Conservation (phyloP, 768 basidiomycete genomes). For the Rhizopogon vinicolor region DNA sequence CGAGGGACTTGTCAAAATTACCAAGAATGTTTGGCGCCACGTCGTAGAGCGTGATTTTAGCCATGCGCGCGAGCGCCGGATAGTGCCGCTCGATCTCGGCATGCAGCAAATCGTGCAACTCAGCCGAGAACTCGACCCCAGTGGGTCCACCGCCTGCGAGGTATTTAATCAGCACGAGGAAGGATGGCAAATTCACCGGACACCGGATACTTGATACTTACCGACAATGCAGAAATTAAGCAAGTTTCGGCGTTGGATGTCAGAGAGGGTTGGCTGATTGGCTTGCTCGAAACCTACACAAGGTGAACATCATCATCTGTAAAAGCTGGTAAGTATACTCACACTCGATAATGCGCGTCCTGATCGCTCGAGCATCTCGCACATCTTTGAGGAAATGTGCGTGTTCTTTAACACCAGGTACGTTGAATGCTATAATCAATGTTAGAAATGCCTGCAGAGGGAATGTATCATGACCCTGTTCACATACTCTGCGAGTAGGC, state of each 20-base stretch:
- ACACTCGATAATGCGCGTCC: slow-evolving; percentile 74
- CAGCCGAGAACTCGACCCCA: slow-evolving; percentile 81
- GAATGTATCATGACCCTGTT: background rate
- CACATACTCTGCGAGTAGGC: slow-evolving; percentile 77
- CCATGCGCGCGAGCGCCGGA: slow-evolving; percentile 56
- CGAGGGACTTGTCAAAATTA: slow-evolving; percentile 64
- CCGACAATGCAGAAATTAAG: slow-evolving; percentile 89
- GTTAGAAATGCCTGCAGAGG: slow-evolving; percentile 1
- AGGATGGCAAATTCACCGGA: background rate
- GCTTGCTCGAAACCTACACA: slow-evolving; percentile 76
- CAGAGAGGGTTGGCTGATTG: slow-evolving; percentile 72
- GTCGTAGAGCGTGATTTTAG: slow-evolving; percentile 77
- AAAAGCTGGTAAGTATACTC: slow-evolving; percentile 8
- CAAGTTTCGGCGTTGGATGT: slow-evolving; percentile 67
- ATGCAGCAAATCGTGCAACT: slow-evolving; percentile 73
- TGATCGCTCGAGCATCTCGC: slow-evolving; percentile 67
- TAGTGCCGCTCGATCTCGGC: slow-evolving; percentile 60
- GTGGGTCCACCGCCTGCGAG: slow-evolving; percentile 66
- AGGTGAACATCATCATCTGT: background rate
- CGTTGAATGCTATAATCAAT: slow-evolving; percentile 48
- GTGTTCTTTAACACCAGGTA: slow-evolving; percentile 77
- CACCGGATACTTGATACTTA: slow-evolving; percentile 30
- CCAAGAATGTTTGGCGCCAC: slow-evolving; percentile 76
- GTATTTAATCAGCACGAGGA: background rate
- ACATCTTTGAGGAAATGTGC: slow-evolving; percentile 82